Conservation (phyloP, 2,329 filamentous ascomycete genomes). For the Chalaropsis thielavioides region DNA sequence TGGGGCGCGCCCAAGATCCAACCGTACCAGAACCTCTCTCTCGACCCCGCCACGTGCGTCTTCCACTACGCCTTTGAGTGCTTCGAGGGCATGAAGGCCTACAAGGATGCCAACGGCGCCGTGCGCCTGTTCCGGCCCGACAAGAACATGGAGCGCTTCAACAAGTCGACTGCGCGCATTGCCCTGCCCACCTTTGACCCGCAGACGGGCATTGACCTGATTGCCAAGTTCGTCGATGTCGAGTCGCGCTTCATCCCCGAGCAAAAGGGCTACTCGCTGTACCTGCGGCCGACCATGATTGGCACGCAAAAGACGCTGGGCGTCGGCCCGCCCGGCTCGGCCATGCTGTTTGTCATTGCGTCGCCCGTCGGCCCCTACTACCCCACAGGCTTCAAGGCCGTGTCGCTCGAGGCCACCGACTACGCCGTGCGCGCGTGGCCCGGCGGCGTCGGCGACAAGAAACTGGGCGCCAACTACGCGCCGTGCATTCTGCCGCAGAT, state of each 20-base stretch:
- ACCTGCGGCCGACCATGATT: conserved; percentile 92
- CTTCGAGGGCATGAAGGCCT: conserved; percentile 99
- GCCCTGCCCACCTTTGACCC: conserved; percentile 76
- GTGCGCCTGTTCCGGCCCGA: conserved; percentile 86
- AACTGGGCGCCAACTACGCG: conserved; percentile 98
- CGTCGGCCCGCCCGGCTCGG: conserved; percentile 80
- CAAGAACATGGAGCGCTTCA: conserved; percentile 91
- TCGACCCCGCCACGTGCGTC: conserved; percentile 91
- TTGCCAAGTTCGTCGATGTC: conserved; percentile 62
- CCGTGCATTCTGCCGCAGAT: conserved; percentile 95
- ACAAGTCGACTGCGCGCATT: conserved; percentile 81
- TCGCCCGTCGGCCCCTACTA: conserved; percentile 97
- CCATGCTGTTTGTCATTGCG: conserved; percentile 86
- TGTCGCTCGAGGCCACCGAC: conserved; percentile 88
- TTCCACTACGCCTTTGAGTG: conserved; percentile 98
- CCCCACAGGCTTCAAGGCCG: conserved; percentile 93
- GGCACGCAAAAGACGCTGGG: conserved; percentile 91
- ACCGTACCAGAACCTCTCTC: conserved; percentile 91
- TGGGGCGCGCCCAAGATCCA: conserved; percentile 74
- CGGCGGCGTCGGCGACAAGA: conserved; percentile 93
- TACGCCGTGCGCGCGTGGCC: conserved; percentile 97
- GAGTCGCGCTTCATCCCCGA: conserved; percentile 84
- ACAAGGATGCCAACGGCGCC: conserved; percentile 67
- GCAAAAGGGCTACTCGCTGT: conserved; percentile 79
- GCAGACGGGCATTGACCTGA: conserved; percentile 61